Evolutionary conservation across 108 stramenopile genomes (phyloP).

Genomic region (Epithemia pelagica): DNA sequence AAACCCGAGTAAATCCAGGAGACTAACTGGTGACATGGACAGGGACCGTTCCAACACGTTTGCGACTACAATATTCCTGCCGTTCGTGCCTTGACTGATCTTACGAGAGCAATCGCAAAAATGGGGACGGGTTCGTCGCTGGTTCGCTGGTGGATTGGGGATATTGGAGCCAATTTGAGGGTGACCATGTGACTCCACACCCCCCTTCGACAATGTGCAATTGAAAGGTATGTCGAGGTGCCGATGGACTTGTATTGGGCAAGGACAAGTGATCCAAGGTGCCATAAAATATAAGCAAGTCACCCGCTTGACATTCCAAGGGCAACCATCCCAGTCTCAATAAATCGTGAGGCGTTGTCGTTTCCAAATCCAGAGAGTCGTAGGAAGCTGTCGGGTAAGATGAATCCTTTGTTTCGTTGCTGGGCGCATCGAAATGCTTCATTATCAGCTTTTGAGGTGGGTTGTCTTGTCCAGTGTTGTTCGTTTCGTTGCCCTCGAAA

Average conservation of each 20-base stretch:
- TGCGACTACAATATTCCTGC: no score
- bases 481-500: slow-evolving; percentile 29
- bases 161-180: slow-evolving; percentile 90
- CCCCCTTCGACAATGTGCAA: slow-evolving; percentile 84
- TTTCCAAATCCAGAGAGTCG: neutral
- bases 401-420: slow-evolving; percentile 60
- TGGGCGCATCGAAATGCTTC: slow-evolving; percentile 13
- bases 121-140: no score
- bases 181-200: slow-evolving; percentile 68
- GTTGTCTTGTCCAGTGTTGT: slow-evolving; percentile 19
- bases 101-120: slow-evolving; percentile 42
- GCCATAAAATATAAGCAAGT: slow-evolving; percentile 79
- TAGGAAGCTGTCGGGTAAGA: slow-evolving; percentile 42
- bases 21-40: no score
- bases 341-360: slow-evolving; percentile 18
- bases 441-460: neutral
- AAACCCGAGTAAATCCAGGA: no score
- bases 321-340: slow-evolving; percentile 74
- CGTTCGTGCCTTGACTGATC: no score
- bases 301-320: slow-evolving; percentile 82
- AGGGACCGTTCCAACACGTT: no score
- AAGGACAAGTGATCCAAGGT: slow-evolving; percentile 87
- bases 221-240: slow-evolving; percentile 86
- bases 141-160: slow-evolving; percentile 26
- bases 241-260: slow-evolving; percentile 54